Evolutionary conservation across 345 rosid species (phyloP).

Genomic region (Corchorus olitorius): DNA sequence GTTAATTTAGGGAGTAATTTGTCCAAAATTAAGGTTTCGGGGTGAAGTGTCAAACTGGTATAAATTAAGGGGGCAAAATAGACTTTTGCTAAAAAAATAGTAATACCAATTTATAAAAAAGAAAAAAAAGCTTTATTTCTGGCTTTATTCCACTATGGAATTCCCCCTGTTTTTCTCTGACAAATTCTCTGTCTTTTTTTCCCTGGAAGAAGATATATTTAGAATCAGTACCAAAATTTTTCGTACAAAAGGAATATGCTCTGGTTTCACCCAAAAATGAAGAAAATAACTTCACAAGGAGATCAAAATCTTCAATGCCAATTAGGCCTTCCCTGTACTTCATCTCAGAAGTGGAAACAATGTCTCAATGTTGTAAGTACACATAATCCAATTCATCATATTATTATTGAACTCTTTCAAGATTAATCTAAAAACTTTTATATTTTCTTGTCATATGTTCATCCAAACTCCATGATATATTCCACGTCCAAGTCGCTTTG

Average conservation of each 20-base stretch:
- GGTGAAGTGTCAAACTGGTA: too few relatives aligned
- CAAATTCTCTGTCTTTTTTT: background rate
- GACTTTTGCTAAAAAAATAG: too few relatives aligned
- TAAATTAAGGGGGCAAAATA: too few relatives aligned
- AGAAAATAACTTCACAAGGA: background rate
- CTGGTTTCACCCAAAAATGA: background rate
- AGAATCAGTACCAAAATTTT: background rate
- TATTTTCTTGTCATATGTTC: too few relatives aligned
- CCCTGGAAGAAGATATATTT: background rate
- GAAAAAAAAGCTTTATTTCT: background rate
- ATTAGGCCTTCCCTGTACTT: background rate
- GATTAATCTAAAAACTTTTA: too few relatives aligned
- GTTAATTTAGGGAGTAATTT: too few relatives aligned
- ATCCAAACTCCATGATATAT: too few relatives aligned
- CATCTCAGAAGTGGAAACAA: background rate
- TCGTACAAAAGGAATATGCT: background rate
- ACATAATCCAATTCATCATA: too few relatives aligned
- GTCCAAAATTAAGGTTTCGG: too few relatives aligned
- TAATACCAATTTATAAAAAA: background rate
- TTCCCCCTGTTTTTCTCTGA: background rate
- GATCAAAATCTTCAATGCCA: background rate
- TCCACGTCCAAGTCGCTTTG: too few relatives aligned
- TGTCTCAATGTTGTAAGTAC: too few relatives aligned
- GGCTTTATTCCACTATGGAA: background rate
- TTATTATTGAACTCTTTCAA: too few relatives aligned